Base-by-base conservation (phyloP, 108 stramenopile genomes). In the Aurantiochytrium sp. region DNA sequence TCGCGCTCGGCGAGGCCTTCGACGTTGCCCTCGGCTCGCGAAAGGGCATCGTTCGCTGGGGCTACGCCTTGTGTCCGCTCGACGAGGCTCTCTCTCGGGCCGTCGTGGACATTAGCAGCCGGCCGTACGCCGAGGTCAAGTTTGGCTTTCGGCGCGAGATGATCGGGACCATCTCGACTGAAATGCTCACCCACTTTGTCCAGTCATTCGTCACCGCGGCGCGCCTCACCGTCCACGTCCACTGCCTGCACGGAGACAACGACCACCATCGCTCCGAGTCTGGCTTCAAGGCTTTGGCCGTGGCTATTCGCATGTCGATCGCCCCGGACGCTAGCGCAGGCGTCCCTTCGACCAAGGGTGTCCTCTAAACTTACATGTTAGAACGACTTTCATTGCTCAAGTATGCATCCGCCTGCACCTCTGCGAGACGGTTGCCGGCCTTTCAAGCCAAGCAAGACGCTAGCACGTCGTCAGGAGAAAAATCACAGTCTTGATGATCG, bases 181-280 rank as follows among this genome's bases (percentile, higher is more conserved):
- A 93, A 68, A 93, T 93, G 93, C 86, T 92, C 15, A 22, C 89
- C 3, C 93, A 93, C 86, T 89, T 90, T 22, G 87, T 93, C 4
- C 85, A 93, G 52, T 92, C 92, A 21, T 92, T 93, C 54, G 88
- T 90, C 15, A 88, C 87, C 32, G 68, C 92, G 17, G 89, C 91
- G 6, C 90, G 93, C 39, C 89, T 93, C 54, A 91, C 90, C 19
- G 52, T 92, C 30, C 93, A 93, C 68, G 92, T 93, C 19, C 90
- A 93, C 39, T 87, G 65, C 10, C 69, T 93, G 27, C 90, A 89
- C 36, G 93, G 93, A 10, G 48, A 41, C 41, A 93, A 93, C 87
- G 88, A 92, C 55, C 93, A 93, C 87, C 93, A 93, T 68, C 91
- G 89, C 69, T 90, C 92, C 45, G 93, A 93, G 92, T 89, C 90